A percentile compares a stretch with the other conserved stretches of the same genome.
These are phyloP conservation scores for Prototheca wickerhamii DNA, from an alignment of 163 green algal species.

Conservation along the genomic window DNA sequence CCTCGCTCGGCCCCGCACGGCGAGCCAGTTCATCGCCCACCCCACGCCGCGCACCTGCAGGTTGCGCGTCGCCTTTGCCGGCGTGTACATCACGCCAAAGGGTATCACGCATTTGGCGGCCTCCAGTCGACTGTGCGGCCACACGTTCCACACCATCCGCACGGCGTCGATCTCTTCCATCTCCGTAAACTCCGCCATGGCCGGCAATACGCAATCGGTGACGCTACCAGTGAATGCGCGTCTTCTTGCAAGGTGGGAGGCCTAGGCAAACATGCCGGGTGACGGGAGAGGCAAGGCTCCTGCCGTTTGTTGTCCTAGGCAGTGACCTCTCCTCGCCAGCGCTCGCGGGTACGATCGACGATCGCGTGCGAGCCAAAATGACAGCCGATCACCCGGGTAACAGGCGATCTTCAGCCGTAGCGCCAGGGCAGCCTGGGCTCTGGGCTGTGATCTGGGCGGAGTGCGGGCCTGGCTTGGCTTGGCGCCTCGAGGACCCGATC, in stretches of 20 bases:
- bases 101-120: slow-evolving; percentile 95
- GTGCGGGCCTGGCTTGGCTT: too few species aligned
- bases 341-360: too few species aligned
- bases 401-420: too few species aligned
- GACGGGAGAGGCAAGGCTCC: not conserved
- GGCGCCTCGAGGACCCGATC: too few species aligned
- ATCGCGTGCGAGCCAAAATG: too few species aligned
- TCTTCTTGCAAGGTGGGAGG: not conserved
- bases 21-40: too few species aligned
- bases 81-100: slow-evolving; percentile 86
- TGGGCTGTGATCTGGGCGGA: too few species aligned
- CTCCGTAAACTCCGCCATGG: slow-evolving; percentile 41
- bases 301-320: not conserved
- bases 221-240: not conserved
- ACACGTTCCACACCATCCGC: slow-evolving; percentile 80
- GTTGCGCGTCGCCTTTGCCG: slow-evolving; percentile 65
- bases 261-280: not conserved
- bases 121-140: slow-evolving; percentile 82
- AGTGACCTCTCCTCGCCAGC: too few species aligned
- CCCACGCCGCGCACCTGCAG: slow-evolving; percentile 54
- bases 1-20: too few species aligned
- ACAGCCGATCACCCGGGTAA: too few species aligned
- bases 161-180: slow-evolving; percentile 60
- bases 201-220: not conserved
- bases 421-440: too few species aligned